These are phyloP conservation scores for Penstemon barbatus DNA, from an alignment of 257 asterid species.

Conservation along the genomic window DNA sequence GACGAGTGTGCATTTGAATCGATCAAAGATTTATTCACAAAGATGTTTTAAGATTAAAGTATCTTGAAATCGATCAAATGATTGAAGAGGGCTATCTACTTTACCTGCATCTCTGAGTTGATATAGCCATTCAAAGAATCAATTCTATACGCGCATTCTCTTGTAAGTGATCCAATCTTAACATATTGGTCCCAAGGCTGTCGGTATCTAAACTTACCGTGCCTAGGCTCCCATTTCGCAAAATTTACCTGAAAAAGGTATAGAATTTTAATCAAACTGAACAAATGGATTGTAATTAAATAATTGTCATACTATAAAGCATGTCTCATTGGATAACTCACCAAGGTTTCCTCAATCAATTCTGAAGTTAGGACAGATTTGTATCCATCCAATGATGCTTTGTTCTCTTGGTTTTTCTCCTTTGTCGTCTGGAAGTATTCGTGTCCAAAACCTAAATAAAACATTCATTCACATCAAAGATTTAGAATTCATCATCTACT, in stretches of 20 bases:
- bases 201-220: constrained; percentile 29
- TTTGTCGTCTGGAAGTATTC: constrained; percentile 23
- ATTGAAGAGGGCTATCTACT: too few species aligned
- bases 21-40: too few species aligned
- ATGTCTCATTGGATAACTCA: background rate
- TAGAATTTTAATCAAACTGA: background rate
- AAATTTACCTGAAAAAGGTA: constrained; percentile 22
- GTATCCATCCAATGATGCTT: constrained; percentile 15
- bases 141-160: constrained; percentile 34
- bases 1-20: too few species aligned
- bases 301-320: too few species aligned
- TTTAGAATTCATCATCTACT: background rate
- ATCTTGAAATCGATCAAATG: too few species aligned
- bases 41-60: too few species aligned
- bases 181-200: constrained; percentile 44
- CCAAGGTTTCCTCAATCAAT: constrained; percentile 30
- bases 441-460: constrained; percentile 24
- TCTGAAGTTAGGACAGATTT: constrained; percentile 25
- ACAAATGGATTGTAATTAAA: too few species aligned
- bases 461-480: background rate
- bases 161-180: constrained; percentile 27
- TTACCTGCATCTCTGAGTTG: constrained; percentile 12
- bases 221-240: constrained; percentile 39
- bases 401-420: background rate
- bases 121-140: constrained; percentile 31